Evolutionary conservation across 2,329 filamentous ascomycete species (phyloP), one percentile per base, ranked within the genome.

Genomic region (Aspergillus fructus): DNA sequence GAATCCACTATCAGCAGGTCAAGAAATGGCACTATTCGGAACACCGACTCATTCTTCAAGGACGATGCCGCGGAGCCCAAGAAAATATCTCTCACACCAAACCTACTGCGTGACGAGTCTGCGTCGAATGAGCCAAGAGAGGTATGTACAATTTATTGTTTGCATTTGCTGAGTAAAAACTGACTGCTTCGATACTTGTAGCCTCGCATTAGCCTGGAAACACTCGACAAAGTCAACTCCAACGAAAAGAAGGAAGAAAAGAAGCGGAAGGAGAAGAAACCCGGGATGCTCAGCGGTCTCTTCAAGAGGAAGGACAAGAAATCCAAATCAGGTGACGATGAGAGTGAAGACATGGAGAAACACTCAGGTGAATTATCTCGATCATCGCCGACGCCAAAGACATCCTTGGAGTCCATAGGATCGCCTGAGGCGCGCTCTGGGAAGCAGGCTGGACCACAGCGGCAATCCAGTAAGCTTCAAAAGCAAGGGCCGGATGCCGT

Each of bases 1-100:
- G 68, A 69, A 62, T 63, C 65, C 48, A 67, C 64, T 21, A 66
- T 72, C 65, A 77, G 70, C 69, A 73, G 88, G 70, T 92, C 91
- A 37, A 86, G 89, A 62, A 96, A 96, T 66, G 92, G 92, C 42
- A 93, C 90, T 21, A 84, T 96, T 45, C 85, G 93, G 62, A 96
- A 96, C 71, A 93, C 91, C 4, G 93, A 97, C 75, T 96, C 93
- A 1, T 97, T 97, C 80, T 97, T 97, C 81, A 96, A 92, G 74
- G 94, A 97, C 69, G 93, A 99, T 69, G 91, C 86, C 33, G 89
- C 91, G 39, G 94, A 97, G 74, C 97, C 94, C 3, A 92, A 96
- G 75, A 97, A 97, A 78, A 97, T 99, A 64, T 96, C 93, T 0
- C 83, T 99, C 45, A 99, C 94, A 3, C 94, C 94, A 1, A 96